Base-by-base conservation (phyloP, 495 filamentous ascomycete genomes). In the Thermochaetoides thermophila region DNA sequence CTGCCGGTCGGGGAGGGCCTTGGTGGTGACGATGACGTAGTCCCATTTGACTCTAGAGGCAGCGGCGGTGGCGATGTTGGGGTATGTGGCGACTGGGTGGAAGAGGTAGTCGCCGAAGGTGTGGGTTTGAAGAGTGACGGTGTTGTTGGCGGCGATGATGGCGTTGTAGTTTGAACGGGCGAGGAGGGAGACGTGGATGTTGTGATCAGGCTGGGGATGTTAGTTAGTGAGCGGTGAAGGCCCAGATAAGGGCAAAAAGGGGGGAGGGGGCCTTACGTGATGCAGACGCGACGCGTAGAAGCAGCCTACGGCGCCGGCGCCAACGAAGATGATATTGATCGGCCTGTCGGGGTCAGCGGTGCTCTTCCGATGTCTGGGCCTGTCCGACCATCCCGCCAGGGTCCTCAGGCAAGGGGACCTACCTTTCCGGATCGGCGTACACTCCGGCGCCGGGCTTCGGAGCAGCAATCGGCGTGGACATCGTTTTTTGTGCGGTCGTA, bases 1-100 rank as follows among this genome's bases (percentile, higher is more conserved):
- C 22, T 61, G 44, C 22, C 59, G 56, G 43, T 72, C 69, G 1
- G 69, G 66, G 4, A 69, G 55, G 3, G 69, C 64, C 40, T 76
- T 76, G 17, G 72, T 76, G 3, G 65, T 66, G 31, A 71, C 61
- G 34, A 78, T 51, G 41, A 75, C 57, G 44, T 66, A 74, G 53
- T 76, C 73, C 64, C 66, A 76, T 7, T 11, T n/a, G 28, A 17
- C 15, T 10, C 12, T 31, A 32, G 44, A 24, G 12, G 29, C 17
- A 16, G 52, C 32, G 18, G 62, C 62, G 10, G 58, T 50, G 14
- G 50, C 40, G 17, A 59, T 52, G 21, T 52, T 53, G 25, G 62
- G 56, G 43, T 64, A 71, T 29, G 63, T 60, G 29, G 59, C 48
- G 33, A 63, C 45, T 0, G 69, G 69, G 3, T 11, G 37, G 50